Evolutionary conservation across 345 rosid species (phyloP).

Genomic region (Eucalyptus tenuipes): DNA sequence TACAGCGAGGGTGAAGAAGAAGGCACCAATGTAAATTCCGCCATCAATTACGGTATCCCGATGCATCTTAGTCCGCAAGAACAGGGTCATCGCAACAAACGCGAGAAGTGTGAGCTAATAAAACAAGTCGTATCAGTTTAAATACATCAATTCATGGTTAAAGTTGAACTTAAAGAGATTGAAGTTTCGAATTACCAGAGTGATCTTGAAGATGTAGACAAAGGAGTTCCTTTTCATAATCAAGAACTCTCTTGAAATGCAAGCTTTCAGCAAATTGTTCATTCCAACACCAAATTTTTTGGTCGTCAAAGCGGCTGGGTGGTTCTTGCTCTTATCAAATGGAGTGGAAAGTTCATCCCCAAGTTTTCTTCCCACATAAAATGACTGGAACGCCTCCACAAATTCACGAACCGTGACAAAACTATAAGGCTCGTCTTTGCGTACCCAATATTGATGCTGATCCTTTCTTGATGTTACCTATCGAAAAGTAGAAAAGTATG

Average conservation of each 20-base stretch:
- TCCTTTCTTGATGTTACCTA: slow-evolving; percentile 74
- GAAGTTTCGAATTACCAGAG: slow-evolving; percentile 13
- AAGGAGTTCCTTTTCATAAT: slow-evolving; percentile 57
- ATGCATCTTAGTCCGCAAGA: background rate
- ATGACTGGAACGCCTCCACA: slow-evolving; percentile 33
- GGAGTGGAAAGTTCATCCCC: slow-evolving; percentile 33
- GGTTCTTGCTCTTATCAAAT: slow-evolving; percentile 34
- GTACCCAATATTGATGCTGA: slow-evolving; percentile 59
- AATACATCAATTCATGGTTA: background rate
- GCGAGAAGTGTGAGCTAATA: background rate
- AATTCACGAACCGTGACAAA: slow-evolving; percentile 39
- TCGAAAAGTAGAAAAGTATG: background rate
- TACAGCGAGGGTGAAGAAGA: background rate
- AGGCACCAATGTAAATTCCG: background rate
- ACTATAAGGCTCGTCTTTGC: slow-evolving; percentile 29
- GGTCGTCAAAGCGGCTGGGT: slow-evolving; percentile 48
- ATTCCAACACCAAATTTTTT: slow-evolving; percentile 33
- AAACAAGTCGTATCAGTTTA: background rate
- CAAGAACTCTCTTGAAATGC: slow-evolving; percentile 36
- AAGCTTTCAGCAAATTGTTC: slow-evolving; percentile 40
- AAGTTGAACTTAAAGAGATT: background rate
- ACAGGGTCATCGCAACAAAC: background rate
- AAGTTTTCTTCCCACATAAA: slow-evolving; percentile 19
- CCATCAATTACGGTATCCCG: background rate
- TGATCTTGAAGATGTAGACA: slow-evolving; percentile 40